Conservation (phyloP, 768 basidiomycete genomes). For the Russula emetica region DNA sequence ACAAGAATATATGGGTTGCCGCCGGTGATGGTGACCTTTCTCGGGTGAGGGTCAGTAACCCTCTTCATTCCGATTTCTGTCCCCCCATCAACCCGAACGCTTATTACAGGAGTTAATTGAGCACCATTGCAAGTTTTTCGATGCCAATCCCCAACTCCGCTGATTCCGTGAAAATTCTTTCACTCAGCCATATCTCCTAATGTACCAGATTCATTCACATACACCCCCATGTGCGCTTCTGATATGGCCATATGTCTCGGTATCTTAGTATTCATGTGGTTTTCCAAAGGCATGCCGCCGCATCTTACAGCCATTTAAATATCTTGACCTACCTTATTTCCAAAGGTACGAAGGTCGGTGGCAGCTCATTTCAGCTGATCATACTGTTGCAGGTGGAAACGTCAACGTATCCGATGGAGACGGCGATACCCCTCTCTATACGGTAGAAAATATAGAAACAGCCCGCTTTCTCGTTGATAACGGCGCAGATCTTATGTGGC, state of each 20-base stretch:
- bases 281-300: constrained; percentile 76
- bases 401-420: constrained; percentile 83
- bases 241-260: neutral
- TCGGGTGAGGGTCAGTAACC: constrained; percentile 56
- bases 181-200: constrained; percentile 58
- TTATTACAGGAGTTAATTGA: constrained; percentile 5
- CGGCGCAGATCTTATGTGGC: constrained; percentile 60
- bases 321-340: constrained; percentile 75
- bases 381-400: constrained; percentile 58
- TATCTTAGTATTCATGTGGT: constrained; percentile 18
- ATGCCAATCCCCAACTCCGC: constrained; percentile 33
- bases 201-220: constrained; percentile 63
- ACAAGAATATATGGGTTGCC: constrained; percentile 88
- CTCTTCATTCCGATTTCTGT: neutral
- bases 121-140: constrained; percentile 60
- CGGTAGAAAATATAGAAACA: constrained; percentile 75
- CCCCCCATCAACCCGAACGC: constrained; percentile 11
- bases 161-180: constrained; percentile 11
- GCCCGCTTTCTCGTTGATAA: constrained; percentile 75
- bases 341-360: constrained; percentile 43
- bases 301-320: constrained; percentile 80
- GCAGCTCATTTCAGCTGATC: constrained; percentile 6
- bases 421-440: constrained; percentile 89
- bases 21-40: constrained; percentile 83
- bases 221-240: constrained; percentile 68